Base-by-base conservation (phyloP, 345 rosid species). In the Brassica napus region DNA sequence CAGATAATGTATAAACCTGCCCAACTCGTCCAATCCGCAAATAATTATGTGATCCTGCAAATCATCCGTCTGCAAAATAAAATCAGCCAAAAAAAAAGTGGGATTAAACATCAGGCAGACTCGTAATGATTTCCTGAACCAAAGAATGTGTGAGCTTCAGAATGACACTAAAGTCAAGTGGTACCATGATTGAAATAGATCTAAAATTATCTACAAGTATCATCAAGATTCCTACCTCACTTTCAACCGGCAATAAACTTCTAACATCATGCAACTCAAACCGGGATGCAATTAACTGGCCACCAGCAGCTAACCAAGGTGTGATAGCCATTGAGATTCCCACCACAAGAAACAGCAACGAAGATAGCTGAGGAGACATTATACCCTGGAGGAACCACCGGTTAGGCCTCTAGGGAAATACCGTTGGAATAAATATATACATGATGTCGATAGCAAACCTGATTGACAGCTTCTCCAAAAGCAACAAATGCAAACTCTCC, bases 401-500 rank as follows among this genome's bases (percentile, higher is more conserved):
- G 35, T 78, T 70, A 77, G 76, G 35, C 39, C 58, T 59, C 16
- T 15, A 15, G 23, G 58, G 58, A 15, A n/a, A 15, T 15, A 54
- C 58, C 15, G 9, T 55, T 7, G 24, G 16, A 54, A 15, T 55
- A 55, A 2, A 55, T 55, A 1, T 55, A 55, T 1, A 18, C 21
- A 1, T 55, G 44, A 37, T 37, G 44, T 2, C 2, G 44, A 21
- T 26, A 65, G 71, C 77, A 58, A 73, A 92, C 98, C 98, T 94
- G 98, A 82, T 91, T 94, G 78, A 94, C 98, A 54, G 98, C 97
- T 83, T 94, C 98, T 68, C 98, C 98, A 69, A 94, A 94, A 74
- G 98, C 98, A 83, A 94, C 98, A 82, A 94, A 94, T 68, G 98
- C 98, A 60, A 94, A 94, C 78, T 94, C 98, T 81, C 98, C 98